Evolutionary conservation across 495 filamentous ascomycete species (phyloP).

Genomic region (Penicillium antarcticum): DNA sequence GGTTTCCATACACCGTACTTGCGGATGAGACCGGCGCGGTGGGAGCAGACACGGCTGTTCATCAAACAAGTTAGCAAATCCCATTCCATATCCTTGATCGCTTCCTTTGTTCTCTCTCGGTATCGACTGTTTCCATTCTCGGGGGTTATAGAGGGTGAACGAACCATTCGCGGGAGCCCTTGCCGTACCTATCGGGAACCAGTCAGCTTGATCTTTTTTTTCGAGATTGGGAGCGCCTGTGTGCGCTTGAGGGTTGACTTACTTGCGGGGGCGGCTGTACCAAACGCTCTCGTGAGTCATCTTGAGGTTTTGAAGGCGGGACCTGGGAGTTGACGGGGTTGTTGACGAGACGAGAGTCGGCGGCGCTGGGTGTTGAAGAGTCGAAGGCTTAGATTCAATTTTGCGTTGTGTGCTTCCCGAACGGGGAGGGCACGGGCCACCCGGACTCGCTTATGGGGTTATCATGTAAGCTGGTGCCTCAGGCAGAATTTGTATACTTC

Average conservation of each 20-base stretch:
- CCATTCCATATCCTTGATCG: constrained; percentile 4
- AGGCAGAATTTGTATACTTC: background rate
- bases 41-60: constrained; percentile 88
- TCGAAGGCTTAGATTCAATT: constrained; percentile 35
- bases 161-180: constrained; percentile 89
- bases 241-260: constrained; percentile 32
- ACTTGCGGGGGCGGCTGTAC: constrained; percentile 95
- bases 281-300: constrained; percentile 99
- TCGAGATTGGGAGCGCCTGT: background rate
- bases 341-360: constrained; percentile 36
- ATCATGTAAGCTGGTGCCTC: constrained; percentile 8
- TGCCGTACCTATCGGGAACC: constrained; percentile 58
- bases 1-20: constrained; percentile 86
- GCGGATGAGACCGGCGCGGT: constrained; percentile 93
- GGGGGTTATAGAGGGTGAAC: constrained; percentile 16
- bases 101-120: constrained; percentile 6
- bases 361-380: constrained; percentile 40
- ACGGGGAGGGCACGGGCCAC: constrained; percentile 31
- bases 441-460: constrained; percentile 27
- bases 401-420: constrained; percentile 39
- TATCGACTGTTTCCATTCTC: constrained; percentile 11
- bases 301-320: constrained; percentile 46
- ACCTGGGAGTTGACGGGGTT: constrained; percentile 38
- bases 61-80: constrained; percentile 24
- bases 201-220: constrained; percentile 12